A percentile compares a stretch with the other conserved stretches of the same genome.
These are phyloP conservation scores for Neltuma alba DNA, from an alignment of 306 rosid species.

Conservation along the genomic window DNA sequence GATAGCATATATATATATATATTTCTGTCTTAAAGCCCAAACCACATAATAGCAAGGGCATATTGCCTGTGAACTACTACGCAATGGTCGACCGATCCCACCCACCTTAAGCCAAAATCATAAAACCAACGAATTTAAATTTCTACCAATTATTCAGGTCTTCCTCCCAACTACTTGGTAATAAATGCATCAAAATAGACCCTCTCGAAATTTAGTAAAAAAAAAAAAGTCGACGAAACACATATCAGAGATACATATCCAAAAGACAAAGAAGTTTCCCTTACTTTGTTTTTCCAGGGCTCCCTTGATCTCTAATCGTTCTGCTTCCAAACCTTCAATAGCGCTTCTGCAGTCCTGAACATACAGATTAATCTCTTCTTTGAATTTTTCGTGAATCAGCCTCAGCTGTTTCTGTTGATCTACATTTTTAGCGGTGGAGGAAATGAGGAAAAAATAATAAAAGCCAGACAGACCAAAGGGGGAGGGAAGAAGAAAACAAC, in stretches of 20 bases:
- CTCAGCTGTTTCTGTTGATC: conserved; percentile 76
- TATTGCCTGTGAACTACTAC: neutral
- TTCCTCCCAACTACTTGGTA: neutral
- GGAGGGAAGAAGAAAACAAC: conserved; percentile 9
- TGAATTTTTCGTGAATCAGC: conserved; percentile 73
- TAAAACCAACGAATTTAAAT: conserved; percentile 26
- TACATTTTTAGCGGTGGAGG: conserved; percentile 43
- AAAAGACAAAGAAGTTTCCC: conserved; percentile 37
- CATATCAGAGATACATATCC: conserved; percentile 15
- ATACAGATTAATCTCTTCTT: conserved; percentile 77
- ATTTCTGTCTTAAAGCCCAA: neutral
- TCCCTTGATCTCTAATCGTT: conserved; percentile 75
- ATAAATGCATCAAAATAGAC: conserved; percentile 8
- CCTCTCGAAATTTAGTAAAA: neutral
- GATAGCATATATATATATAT: neutral
- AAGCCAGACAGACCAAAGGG: neutral
- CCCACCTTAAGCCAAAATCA: conserved; percentile 9
- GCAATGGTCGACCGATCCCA: neutral
- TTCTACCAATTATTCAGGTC: conserved; percentile 20
- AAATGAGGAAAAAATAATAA: neutral
- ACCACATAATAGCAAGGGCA: conserved; percentile 11
- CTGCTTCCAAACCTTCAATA: conserved; percentile 71
- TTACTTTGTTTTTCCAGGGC: conserved; percentile 79
- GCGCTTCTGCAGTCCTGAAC: conserved; percentile 74
- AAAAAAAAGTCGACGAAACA: conserved; percentile 2